phyloP scores from a whole-genome alignment of 148 eudicot species.

The Rhododendron williamsianum region DNA sequence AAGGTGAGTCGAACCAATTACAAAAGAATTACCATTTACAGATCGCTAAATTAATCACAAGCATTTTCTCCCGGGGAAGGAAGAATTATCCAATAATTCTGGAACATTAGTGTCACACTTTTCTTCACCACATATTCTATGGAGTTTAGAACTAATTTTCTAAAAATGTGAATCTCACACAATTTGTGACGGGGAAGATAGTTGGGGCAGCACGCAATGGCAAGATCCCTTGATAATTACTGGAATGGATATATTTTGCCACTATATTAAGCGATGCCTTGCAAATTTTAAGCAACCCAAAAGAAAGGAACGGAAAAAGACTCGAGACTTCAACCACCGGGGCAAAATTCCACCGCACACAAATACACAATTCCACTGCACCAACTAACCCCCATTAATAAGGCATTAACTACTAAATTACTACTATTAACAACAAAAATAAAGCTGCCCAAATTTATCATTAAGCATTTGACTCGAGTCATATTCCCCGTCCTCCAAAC shows the following conservation, averaged over 20 bases:
- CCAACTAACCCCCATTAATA: not conserved
- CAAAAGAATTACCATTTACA: no score
- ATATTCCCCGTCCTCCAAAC: conserved; percentile 10
- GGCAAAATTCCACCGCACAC: not conserved
- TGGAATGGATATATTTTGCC: not conserved
- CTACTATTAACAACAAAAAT: not conserved
- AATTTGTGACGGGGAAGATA: no score
- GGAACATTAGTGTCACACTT: no score
- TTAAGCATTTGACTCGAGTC: not conserved
- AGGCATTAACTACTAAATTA: not conserved
- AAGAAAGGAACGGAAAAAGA: not conserved
- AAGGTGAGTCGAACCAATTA: not conserved
- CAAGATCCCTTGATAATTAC: no score
- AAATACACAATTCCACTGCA: not conserved
- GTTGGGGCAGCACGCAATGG: no score
- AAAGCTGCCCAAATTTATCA: not conserved
- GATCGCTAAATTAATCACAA: no score
- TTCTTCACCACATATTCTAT: no score
- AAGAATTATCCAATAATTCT: no score
- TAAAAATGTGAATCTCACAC: no score
- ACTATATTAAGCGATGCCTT: not conserved
- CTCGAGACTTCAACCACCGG: not conserved
- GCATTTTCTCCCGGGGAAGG: not conserved
- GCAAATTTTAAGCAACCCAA: not conserved
- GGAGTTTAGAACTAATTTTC: no score